Percentiles rank a stretch among this genome's conserved stretches.
These are phyloP conservation scores for Tolypocladium ophioglossoides DNA, from an alignment of 2,329 filamentous ascomycete species.

Conservation along the genomic window DNA sequence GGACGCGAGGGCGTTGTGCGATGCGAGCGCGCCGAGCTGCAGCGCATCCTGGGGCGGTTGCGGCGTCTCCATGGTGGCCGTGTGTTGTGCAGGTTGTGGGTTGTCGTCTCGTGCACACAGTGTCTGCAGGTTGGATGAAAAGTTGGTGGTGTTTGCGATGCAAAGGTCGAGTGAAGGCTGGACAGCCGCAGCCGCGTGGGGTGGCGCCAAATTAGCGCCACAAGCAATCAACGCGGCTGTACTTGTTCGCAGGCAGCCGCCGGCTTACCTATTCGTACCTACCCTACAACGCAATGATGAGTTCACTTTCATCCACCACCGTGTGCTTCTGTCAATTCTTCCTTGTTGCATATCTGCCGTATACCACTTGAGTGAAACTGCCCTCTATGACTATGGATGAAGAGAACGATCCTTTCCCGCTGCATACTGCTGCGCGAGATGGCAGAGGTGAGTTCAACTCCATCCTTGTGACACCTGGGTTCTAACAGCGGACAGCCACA, in stretches of 20 bases:
- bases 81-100: constrained; percentile 1
- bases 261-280: not conserved
- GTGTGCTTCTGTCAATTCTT: not conserved
- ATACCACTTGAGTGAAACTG: rapidly evolving
- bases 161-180: constrained; percentile 9
- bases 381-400: constrained; percentile 16
- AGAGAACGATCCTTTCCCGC: constrained; percentile 56
- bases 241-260: not conserved
- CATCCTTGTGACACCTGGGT: too few species aligned
- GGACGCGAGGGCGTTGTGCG: constrained; percentile 22
- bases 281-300: not conserved
- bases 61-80: constrained; percentile 21
- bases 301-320: not conserved
- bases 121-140: constrained; percentile 7
- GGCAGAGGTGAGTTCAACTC: constrained; percentile 55
- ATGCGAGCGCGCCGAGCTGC: constrained; percentile 21
- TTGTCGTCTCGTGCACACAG: too few species aligned
- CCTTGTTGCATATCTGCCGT: not conserved
- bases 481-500: constrained; percentile 2
- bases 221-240: not conserved
- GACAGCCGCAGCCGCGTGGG: constrained; percentile 15
- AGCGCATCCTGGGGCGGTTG: constrained; percentile 20
- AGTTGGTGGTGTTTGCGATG: constrained; percentile 6
- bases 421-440: constrained; percentile 80
- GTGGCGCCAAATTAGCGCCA: not conserved